Evolutionary conservation across 2,329 filamentous ascomycete species (phyloP), one percentile per base, ranked within the genome.

Genomic region (Grosmannia huntii): DNA sequence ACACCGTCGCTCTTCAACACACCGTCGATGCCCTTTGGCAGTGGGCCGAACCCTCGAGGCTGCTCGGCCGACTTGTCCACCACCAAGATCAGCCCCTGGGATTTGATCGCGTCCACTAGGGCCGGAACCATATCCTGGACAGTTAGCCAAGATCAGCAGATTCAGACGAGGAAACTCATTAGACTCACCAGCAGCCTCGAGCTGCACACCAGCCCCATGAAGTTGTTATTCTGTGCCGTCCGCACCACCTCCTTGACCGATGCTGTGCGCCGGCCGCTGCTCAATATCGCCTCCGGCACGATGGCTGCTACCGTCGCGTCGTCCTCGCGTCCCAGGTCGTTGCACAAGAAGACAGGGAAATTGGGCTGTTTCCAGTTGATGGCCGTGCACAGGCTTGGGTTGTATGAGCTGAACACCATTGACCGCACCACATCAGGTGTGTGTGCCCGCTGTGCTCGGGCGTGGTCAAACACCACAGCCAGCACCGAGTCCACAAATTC

Each of bases 351-450:
- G 0, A 97, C 89, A 0, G 94, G 94, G 69, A 96, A 99, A 68
- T 97, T 99, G 2, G 94, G 94, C 71, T 99, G 94, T 71, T 99
- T 99, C 94, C 94, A 99, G 72, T 99, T 99, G 65, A 99, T 74
- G 5, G 92, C 91, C 19, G 89, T 95, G 72, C 94, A 99, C 23
- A 97, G 82, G 62, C 86, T 87, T 14, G 89, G 79, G 68, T 95
- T 96, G 71, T 92, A 96, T 25, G 90, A 95, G 66, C 89, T 95
- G 70, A 99, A 96, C 12, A 96, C 89, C 56, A 99, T 86, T 14
- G 89, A 95, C 48, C 91, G 80, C 64, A 94, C 85, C 19, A 85
- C 82, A 57, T 89, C 84, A 10, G 89, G 84, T 1, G 82, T 84
- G 62, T 70, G 89, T 11, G 66, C 81, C 65, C 81, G 74, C 67